Evolutionary conservation across 176 grass and related monocot genomes (phyloP), one percentile per base, ranked within the genome.

Genomic region (Typha latifolia): DNA sequence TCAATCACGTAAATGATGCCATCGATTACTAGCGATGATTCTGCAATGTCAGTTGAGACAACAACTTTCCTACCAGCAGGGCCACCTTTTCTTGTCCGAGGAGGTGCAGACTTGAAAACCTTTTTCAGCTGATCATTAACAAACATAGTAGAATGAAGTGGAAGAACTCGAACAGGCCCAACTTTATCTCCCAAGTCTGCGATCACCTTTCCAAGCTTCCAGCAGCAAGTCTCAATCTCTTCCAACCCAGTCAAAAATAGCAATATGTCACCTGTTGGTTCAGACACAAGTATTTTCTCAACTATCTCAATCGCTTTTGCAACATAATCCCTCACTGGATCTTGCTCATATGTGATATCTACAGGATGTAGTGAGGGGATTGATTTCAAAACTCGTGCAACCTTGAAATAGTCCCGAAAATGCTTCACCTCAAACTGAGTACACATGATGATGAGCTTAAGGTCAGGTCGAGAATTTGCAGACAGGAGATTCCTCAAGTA

Each of bases 11-110:
- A 74, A 24, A 66, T 48, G 34, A 74, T 66, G 14, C 49, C 72
- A 51, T 74, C 72, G 14, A 74, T 74, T 65, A 62, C 49, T 34
- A 74, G 52, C 53, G 72, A 74, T 14, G 72, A 74, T 26, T 74
- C 72, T 12, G 27, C 47, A 23, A 74, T 74, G 27, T 74, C 72
- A 8, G 72, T 74, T 14, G 72, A 65, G 16, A 74, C 72, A 12
- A 74, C 48, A 50, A 74, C 62, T 43, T 65, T 74, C 47, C 72
- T 14, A 32, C 72, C 72, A 74, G 53, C n/a, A 22, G 49, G 72
- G 12, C 72, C 62, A 52, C 62, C 62, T 11, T 74, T 74, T 53
- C 27, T 65, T 15, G 48, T 74, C 0, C 48, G 16, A 65, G 62
- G 47, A 52, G 62, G 72, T 64, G 72, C 72, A 5, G 48, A 48